Percentiles rank a stretch among this genome's conserved stretches.
Evolutionary conservation across 495 filamentous ascomycete species (phyloP).

Genomic region (Penicillium malachiteum): DNA sequence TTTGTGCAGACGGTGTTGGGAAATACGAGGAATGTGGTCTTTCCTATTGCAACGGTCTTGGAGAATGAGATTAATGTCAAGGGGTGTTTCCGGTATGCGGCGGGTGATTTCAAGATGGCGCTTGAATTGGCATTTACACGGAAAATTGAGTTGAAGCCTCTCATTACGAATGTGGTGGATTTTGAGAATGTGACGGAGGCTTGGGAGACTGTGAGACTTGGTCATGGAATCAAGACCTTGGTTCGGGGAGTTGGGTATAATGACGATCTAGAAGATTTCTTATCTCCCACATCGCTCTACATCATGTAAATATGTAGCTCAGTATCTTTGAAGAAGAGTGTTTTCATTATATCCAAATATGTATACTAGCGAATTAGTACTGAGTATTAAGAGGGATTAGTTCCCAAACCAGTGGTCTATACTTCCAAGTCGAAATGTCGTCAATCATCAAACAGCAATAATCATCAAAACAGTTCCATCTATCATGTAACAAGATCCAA

Average conservation of each 20-base stretch:
- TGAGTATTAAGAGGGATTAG: too few species aligned
- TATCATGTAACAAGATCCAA: background rate
- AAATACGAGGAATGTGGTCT: slow-evolving; percentile 62
- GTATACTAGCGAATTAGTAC: too few species aligned
- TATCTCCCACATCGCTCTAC: too few species aligned
- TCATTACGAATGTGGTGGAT: slow-evolving; percentile 67
- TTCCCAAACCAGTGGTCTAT: background rate
- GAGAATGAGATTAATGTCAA: slow-evolving; percentile 79
- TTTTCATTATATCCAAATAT: background rate
- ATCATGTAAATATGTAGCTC: slow-evolving; percentile 4
- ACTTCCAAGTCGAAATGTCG: background rate
- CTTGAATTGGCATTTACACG: slow-evolving; percentile 64
- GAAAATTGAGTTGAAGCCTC: slow-evolving; percentile 65
- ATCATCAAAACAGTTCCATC: too few species aligned
- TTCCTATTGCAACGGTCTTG: slow-evolving; percentile 79
- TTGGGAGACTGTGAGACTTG: slow-evolving; percentile 73
- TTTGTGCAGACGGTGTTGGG: slow-evolving; percentile 89
- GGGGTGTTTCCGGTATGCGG: slow-evolving; percentile 80
- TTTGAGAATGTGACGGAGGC: slow-evolving; percentile 75
- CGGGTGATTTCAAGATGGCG: slow-evolving; percentile 77
- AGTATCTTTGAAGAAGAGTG: background rate
- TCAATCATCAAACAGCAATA: background rate
- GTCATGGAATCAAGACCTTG: slow-evolving; percentile 80
- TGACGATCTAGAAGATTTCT: background rate
- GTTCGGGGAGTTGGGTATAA: slow-evolving; percentile 58